Evolutionary conservation across 148 eudicot species (phyloP).

Genomic region (Diospyros lotus): DNA sequence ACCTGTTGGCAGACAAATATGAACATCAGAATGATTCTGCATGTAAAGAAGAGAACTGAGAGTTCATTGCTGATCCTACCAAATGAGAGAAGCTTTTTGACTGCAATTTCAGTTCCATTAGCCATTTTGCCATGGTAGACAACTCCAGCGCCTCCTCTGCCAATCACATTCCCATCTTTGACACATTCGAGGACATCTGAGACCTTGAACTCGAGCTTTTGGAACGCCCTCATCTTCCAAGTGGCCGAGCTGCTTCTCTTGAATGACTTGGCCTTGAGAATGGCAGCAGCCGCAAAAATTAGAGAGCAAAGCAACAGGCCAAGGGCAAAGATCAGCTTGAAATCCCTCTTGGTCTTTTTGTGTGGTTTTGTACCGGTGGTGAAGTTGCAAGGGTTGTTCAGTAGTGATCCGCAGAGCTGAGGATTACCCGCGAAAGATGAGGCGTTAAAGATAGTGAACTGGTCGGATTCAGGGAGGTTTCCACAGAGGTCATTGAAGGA

Average conservation of each 20-base stretch:
- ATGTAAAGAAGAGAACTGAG: background rate
- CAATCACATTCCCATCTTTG: slow-evolving; percentile 92
- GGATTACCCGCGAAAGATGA: slow-evolving; percentile 83
- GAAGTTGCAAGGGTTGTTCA: slow-evolving; percentile 67
- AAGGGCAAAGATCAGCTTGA: slow-evolving; percentile 72
- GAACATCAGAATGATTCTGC: background rate
- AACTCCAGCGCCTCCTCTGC: slow-evolving; percentile 90
- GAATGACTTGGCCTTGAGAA: slow-evolving; percentile 73
- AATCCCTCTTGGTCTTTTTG: slow-evolving; percentile 35
- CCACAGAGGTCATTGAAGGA: slow-evolving; percentile 86
- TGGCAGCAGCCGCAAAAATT: slow-evolving; percentile 58
- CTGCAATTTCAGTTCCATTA: slow-evolving; percentile 81
- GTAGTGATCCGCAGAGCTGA: slow-evolving; percentile 56
- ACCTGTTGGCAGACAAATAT: background rate
- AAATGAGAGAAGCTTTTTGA: slow-evolving; percentile 76
- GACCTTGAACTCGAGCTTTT: slow-evolving; percentile 64
- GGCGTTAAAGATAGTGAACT: slow-evolving; percentile 66
- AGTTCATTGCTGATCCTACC: slow-evolving; percentile 19
- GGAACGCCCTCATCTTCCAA: slow-evolving; percentile 87
- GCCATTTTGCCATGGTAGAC: slow-evolving; percentile 94
- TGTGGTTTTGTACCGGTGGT: slow-evolving; percentile 14
- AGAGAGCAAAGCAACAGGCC: slow-evolving; percentile 64
- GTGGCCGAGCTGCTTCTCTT: slow-evolving; percentile 39
- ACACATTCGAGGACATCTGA: slow-evolving; percentile 72
- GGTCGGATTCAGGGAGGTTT: slow-evolving; percentile 68